A percentile compares a stretch with the other conserved stretches of the same genome.
phyloP scores from a whole-genome alignment of 208 protist species.

The Leishmania turanica region DNA sequence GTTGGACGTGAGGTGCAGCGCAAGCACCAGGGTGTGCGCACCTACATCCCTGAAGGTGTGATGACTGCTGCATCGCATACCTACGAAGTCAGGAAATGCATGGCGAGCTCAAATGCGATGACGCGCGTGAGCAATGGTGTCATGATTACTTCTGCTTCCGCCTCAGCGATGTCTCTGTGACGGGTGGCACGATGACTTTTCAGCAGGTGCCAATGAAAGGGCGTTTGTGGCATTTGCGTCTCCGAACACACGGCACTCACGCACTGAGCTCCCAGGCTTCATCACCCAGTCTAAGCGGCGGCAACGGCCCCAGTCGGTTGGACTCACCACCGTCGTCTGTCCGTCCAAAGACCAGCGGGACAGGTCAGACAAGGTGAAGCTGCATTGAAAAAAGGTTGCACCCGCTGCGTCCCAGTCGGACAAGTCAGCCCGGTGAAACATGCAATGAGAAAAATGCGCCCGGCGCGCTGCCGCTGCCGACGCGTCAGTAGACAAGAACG shows the following conservation, averaged over 20 bases:
- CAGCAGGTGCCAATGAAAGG: conserved; percentile 22
- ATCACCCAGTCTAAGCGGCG: conserved; percentile 61
- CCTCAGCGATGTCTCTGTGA: not conserved
- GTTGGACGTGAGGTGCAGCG: not conserved
- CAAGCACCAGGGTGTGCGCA: not conserved
- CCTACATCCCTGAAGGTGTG: not conserved
- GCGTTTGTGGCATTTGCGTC: conserved; percentile 7
- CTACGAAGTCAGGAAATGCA: not conserved
- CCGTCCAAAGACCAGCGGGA: conserved; percentile 70
- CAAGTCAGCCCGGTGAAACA: conserved; percentile 66
- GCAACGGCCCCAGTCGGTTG: conserved; percentile 63
- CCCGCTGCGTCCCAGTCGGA: conserved; percentile 66
- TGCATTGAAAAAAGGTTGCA: conserved; percentile 78
- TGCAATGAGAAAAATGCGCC: conserved; percentile 76
- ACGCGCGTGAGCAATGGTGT: not conserved
- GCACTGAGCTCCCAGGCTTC: conserved; percentile 17
- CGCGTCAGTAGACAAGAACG: conserved; percentile 62
- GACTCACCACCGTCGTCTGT: conserved; percentile 67
- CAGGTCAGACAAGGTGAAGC: conserved; percentile 72
- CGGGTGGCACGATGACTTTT: conserved; percentile 18
- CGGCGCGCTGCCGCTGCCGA: conserved; percentile 29
- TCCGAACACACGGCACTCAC: conserved; percentile 46
- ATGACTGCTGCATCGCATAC: not conserved
- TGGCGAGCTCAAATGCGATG: not conserved
- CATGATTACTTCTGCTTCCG: not conserved